Evolutionary conservation across 2,329 filamentous ascomycete genomes (phyloP).

Genomic region (Pseudogymnoascus sp.): DNA sequence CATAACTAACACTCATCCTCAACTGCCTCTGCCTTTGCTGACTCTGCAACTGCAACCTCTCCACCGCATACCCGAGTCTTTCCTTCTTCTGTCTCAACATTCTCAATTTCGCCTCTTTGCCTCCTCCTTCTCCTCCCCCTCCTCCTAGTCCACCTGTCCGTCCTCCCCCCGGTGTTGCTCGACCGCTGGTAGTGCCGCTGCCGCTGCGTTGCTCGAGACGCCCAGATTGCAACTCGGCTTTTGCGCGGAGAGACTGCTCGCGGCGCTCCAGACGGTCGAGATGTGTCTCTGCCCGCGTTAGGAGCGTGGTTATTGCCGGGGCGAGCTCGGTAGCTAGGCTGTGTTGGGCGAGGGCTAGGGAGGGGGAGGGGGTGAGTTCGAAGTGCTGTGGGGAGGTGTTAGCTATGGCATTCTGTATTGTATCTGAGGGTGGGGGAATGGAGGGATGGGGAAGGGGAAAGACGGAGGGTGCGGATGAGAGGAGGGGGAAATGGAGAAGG

Average conservation of each 20-base stretch:
- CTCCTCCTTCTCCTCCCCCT: constrained; percentile 15
- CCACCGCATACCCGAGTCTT: constrained; percentile 60
- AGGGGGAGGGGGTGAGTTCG: constrained; percentile 60
- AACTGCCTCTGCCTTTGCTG: constrained; percentile 61
- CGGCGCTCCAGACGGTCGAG: constrained; percentile 59
- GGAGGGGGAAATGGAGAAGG: too few species aligned
- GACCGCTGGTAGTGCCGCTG: constrained; percentile 32
- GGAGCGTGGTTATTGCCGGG: constrained; percentile 60
- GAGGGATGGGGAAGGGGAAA: neutral
- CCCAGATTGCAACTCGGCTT: constrained; percentile 58
- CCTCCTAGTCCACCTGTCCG: constrained; percentile 32
- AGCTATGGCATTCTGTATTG: neutral
- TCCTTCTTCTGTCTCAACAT: constrained; percentile 62
- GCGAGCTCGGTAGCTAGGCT: constrained; percentile 59
- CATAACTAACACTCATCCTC: constrained; percentile 58
- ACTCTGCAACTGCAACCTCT: constrained; percentile 58
- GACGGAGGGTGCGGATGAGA: neutral
- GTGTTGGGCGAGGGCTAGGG: constrained; percentile 55
- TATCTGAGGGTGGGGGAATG: too few species aligned
- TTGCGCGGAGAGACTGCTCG: constrained; percentile 56
- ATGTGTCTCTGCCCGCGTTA: constrained; percentile 53
- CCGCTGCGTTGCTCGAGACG: constrained; percentile 42
- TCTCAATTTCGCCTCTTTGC: constrained; percentile 40
- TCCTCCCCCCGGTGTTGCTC: constrained; percentile 26
- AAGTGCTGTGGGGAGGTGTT: constrained; percentile 49